These are phyloP conservation scores for Schwanniomyces occidentalis DNA, from an alignment of 805 yeast species.

Conservation along the genomic window DNA sequence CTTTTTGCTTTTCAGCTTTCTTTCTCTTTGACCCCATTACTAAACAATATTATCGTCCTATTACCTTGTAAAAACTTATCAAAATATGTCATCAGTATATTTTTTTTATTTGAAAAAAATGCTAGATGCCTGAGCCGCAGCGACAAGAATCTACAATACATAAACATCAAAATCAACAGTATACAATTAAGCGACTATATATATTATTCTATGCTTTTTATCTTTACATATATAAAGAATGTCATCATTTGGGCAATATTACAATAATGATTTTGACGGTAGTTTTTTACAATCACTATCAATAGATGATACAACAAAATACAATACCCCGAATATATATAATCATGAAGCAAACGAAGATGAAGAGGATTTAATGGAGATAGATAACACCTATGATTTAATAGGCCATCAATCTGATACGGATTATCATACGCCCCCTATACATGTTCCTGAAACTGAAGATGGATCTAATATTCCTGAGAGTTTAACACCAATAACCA, in stretches of 20 bases:
- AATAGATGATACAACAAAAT: constrained; percentile 17
- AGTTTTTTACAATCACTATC: constrained; percentile 24
- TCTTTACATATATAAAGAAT: neutral
- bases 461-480: neutral
- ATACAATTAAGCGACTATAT: too few relatives aligned
- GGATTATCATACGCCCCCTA: constrained; percentile 7
- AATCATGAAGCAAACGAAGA: constrained; percentile 1
- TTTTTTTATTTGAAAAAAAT: too few relatives aligned
- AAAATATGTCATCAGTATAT: too few relatives aligned
- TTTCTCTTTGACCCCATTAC: constrained; percentile 52
- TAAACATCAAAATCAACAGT: too few relatives aligned
- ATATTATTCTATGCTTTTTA: too few relatives aligned
- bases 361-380: constrained; percentile 24
- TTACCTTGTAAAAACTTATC: too few relatives aligned
- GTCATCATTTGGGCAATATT: neutral
- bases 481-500: constrained; percentile 4
- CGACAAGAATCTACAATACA: too few relatives aligned
- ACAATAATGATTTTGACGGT: constrained; percentile 20
- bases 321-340: neutral
- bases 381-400: constrained; percentile 14
- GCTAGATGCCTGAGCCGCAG: too few relatives aligned
- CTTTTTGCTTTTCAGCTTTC: constrained; percentile 66
- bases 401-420: neutral
- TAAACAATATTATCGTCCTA: too few relatives aligned
- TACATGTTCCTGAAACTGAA: neutral